Percentiles rank a stretch among this genome's conserved stretches.
Evolutionary conservation across 345 rosid genomes (phyloP).

Genomic region (Durio zibethinus): DNA sequence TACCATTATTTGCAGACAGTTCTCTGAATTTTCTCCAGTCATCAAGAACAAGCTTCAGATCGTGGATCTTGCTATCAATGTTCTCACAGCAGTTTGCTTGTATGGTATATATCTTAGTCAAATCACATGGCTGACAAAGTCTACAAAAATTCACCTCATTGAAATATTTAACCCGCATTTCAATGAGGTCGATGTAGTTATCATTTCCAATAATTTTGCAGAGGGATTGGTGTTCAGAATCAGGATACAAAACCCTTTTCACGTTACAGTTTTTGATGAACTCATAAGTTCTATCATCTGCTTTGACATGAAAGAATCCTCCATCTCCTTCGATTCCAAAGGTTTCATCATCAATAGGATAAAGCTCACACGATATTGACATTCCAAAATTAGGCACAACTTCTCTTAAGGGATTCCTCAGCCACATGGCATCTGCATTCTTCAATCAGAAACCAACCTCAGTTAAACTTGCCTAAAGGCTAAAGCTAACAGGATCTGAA

Average conservation of each 20-base stretch:
- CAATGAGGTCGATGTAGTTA: not conserved
- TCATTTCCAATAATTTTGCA: slow-evolving; percentile 7
- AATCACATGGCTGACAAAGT: slow-evolving; percentile 30
- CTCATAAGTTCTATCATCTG: slow-evolving; percentile 15
- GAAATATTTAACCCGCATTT: not conserved
- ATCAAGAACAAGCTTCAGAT: slow-evolving; percentile 38
- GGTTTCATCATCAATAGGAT: not conserved
- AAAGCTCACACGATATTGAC: slow-evolving; percentile 32
- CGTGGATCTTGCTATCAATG: slow-evolving; percentile 36
- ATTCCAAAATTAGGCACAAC: slow-evolving; percentile 3
- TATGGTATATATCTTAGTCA: slow-evolving; percentile 26
- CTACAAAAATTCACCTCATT: slow-evolving; percentile 16
- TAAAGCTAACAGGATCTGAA: not conserved
- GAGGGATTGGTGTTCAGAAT: slow-evolving; percentile 9
- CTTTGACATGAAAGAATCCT: slow-evolving; percentile 33
- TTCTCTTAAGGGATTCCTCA: slow-evolving; percentile 43
- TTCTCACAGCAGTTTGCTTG: slow-evolving; percentile 43
- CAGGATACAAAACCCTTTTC: slow-evolving; percentile 25
- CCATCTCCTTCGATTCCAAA: slow-evolving; percentile 18
- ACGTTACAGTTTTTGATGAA: slow-evolving; percentile 22
- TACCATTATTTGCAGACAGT: not conserved
- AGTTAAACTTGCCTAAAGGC: not conserved
- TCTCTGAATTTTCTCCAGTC: slow-evolving; percentile 29
- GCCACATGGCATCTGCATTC: slow-evolving; percentile 62
- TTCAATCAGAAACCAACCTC: slow-evolving; percentile 16